A percentile compares a stretch with the other conserved stretches of the same genome.
These are phyloP conservation scores for Hydrangea macrophylla DNA, from an alignment of 148 eudicot genomes.

Conservation along the genomic window DNA sequence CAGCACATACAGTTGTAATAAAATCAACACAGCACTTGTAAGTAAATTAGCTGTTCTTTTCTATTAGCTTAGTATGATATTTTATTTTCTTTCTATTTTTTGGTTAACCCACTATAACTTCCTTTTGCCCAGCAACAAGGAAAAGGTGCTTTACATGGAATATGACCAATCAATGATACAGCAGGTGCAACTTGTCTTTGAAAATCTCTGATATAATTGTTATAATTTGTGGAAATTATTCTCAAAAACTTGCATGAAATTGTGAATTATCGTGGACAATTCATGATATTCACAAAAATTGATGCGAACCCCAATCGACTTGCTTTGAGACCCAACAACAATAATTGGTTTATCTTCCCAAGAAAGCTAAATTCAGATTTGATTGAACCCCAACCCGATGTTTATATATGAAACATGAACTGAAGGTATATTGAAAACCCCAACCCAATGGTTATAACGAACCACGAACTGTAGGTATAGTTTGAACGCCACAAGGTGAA, in stretches of 20 bases:
- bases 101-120: slow-evolving; percentile 22
- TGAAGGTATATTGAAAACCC: no score
- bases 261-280: not conserved
- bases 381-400: no score
- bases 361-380: no score
- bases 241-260: not conserved
- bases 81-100: no score
- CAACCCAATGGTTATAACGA: no score
- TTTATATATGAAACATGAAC: no score
- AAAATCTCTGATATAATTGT: not conserved
- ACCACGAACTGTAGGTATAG: no score
- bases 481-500: no score
- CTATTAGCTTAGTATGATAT: not conserved
- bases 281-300: no score
- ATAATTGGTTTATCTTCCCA: no score
- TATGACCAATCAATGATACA: slow-evolving; percentile 85
- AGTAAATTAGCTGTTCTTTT: slow-evolving; percentile 20
- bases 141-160: slow-evolving; percentile 77
- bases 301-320: no score
- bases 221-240: slow-evolving; percentile 2
- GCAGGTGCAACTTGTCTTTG: slow-evolving; percentile 44
- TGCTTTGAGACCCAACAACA: no score
- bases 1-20: slow-evolving; percentile 96
- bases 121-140: slow-evolving; percentile 68
- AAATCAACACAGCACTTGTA: slow-evolving; percentile 95